Evolutionary conservation across 352 stramenopile species (phyloP), one percentile per base, ranked within the genome.

Genomic region (Pythium utonaiense): DNA sequence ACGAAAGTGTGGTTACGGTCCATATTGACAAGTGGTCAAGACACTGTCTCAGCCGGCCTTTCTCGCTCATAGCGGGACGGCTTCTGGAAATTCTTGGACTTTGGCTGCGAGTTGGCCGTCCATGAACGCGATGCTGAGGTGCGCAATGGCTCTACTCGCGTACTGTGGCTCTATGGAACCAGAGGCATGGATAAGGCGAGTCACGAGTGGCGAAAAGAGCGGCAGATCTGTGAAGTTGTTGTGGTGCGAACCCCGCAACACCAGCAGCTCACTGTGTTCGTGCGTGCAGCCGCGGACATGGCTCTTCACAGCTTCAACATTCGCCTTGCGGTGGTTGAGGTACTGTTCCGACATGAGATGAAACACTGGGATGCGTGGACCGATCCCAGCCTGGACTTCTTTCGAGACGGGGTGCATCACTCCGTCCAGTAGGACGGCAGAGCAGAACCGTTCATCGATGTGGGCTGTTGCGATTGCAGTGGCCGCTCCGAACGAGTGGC

Each of bases 221-320:
- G 77, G 67, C 28, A 89, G 62, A 51, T 89, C 80, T n/a, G 70
- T 85, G 40, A 89, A 89, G 59, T 89, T 84, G 66, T 86, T 86
- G 78, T 89, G 80, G 7, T 73, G 66, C 13, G 74, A 74, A 21
- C 59, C 59, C 0, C 63, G 58, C 48, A 88, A 45, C 52, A 75
- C 74, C 12, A 69, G 71, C 42, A 88, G 67, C 25, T 57, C 60
- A 8, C 67, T 73, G 3, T 67, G 31, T 3, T 28, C 25, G 27
- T 87, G 71, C 16, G 66, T 75, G 42, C 70, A 78, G 17, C 72
- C 74, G 25, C 53, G 44, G 3, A 57, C 60, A 47, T 84, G 71
- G 24, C 51, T 57, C 44, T 77, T 60, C 19, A 74, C 74, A 31
- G 65, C 71, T 33, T 75, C 54, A 7, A 78, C 57, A 62, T 89